A percentile compares a stretch with the other conserved stretches of the same genome.
Conservation (phyloP, 768 basidiomycete genomes). For the Lentinula edodes region DNA sequence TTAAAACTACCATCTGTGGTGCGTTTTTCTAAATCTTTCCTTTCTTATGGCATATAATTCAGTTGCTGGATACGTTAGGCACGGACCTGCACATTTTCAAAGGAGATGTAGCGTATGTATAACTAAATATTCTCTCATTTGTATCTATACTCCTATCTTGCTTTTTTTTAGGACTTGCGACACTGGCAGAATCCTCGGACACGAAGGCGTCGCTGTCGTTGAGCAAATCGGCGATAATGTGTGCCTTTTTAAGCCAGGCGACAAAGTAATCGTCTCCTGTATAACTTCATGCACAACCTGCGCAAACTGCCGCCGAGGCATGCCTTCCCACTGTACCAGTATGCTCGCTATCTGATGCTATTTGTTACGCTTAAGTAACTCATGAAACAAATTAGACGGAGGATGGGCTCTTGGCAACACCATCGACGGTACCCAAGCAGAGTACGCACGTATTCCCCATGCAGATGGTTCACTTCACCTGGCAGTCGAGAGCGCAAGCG, state of each 20-base stretch:
- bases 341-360: neutral
- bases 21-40: neutral
- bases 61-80: conserved; percentile 13
- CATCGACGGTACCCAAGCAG: conserved; percentile 18
- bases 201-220: conserved; percentile 32
- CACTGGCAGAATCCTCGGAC: conserved; percentile 29
- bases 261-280: conserved; percentile 10
- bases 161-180: conserved; percentile 4
- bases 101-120: conserved; percentile 16
- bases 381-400: conserved; percentile 9
- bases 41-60: neutral
- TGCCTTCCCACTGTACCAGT: conserved; percentile 14
- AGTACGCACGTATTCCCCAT: conserved; percentile 18
- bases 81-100: conserved; percentile 31
- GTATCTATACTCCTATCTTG: neutral
- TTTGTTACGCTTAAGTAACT: neutral
- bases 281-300: conserved; percentile 18
- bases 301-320: conserved; percentile 12
- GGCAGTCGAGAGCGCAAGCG: conserved; percentile 9
- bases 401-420: conserved; percentile 19
- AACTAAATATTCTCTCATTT: neutral
- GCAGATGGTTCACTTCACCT: conserved; percentile 15
- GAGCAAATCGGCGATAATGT: conserved; percentile 25
- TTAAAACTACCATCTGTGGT: conserved; percentile 17
- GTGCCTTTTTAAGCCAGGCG: conserved; percentile 26